These are phyloP conservation scores for Talaromyces sp. DNA, from an alignment of 2,329 filamentous ascomycete genomes.

Conservation along the genomic window DNA sequence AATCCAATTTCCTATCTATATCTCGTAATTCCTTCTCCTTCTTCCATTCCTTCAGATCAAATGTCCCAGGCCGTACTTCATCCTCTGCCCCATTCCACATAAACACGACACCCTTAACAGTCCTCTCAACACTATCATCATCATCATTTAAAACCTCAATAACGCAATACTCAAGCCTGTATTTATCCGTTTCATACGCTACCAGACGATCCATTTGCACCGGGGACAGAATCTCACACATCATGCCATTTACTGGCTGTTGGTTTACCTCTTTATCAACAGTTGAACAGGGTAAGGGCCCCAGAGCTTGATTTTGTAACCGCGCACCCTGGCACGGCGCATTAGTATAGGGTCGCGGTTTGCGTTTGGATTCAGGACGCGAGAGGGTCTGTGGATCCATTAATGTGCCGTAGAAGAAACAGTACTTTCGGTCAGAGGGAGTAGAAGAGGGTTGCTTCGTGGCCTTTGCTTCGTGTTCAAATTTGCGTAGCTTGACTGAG, in stretches of 20 bases:
- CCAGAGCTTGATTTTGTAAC: too few species aligned
- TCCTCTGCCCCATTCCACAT: slow-evolving; percentile 12
- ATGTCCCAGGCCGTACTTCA: slow-evolving; percentile 10
- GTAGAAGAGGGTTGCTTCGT: too few species aligned
- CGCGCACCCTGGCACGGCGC: too few species aligned
- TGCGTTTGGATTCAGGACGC: too few species aligned
- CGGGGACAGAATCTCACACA: not conserved
- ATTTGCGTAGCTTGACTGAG: too few species aligned
- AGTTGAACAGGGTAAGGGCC: not conserved
- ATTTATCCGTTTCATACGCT: slow-evolving; percentile 12
- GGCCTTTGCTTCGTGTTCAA: too few species aligned
- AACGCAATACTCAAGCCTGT: slow-evolving; percentile 3
- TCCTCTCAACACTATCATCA: not conserved
- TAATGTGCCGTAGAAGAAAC: not conserved
- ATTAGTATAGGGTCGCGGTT: too few species aligned
- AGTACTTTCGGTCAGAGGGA: too few species aligned
- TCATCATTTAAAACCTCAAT: slow-evolving; percentile 10
- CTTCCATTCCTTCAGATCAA: slow-evolving; percentile 13
- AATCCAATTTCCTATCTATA: too few species aligned
- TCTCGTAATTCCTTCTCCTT: slow-evolving; percentile 11
- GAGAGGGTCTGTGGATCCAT: too few species aligned
- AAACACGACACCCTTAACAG: slow-evolving; percentile 7
- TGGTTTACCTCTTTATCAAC: not conserved
- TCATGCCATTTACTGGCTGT: not conserved
- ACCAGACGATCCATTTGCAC: slow-evolving; percentile 11